Evolutionary conservation across 208 protist species (phyloP).

Genomic region (Acanthamoeba royreba): DNA sequence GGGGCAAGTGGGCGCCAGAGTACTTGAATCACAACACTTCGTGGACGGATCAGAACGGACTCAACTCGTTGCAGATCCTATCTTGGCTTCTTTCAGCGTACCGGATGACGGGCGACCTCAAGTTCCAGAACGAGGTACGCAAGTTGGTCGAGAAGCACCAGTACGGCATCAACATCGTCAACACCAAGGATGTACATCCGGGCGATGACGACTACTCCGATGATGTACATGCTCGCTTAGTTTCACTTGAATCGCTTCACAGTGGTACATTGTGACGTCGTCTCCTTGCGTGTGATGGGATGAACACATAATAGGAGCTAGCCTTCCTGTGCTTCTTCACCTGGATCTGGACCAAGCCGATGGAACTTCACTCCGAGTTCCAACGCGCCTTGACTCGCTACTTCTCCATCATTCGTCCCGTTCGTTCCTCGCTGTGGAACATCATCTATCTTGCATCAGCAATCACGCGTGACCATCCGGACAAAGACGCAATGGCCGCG

Average conservation of each 20-base stretch:
- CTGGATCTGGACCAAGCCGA: not conserved
- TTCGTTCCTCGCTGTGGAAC: not conserved
- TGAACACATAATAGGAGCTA: not conserved
- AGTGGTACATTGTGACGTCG: too few relatives aligned
- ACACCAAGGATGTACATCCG: constrained; percentile 51
- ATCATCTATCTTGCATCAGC: not conserved
- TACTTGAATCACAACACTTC: constrained; percentile 46
- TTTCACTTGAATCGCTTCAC: too few relatives aligned
- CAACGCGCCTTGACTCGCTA: not conserved
- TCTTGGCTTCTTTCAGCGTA: constrained; percentile 40
- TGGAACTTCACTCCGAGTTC: not conserved
- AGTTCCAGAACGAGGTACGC: not conserved
- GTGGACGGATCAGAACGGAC: constrained; percentile 50
- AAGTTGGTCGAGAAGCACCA: constrained; percentile 42
- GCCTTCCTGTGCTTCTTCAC: not conserved
- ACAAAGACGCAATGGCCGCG: not conserved
- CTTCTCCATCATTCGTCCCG: not conserved
- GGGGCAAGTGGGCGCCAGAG: constrained; percentile 51
- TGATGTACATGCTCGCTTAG: not conserved
- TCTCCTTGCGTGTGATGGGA: too few relatives aligned
- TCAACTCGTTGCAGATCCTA: constrained; percentile 59
- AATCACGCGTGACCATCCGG: not conserved
- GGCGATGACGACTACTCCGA: constrained; percentile 51
- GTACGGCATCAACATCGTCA: constrained; percentile 59
- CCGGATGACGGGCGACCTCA: constrained; percentile 41